phyloP scores from a whole-genome alignment of 495 filamentous ascomycete genomes.

The Xylaria grammica region DNA sequence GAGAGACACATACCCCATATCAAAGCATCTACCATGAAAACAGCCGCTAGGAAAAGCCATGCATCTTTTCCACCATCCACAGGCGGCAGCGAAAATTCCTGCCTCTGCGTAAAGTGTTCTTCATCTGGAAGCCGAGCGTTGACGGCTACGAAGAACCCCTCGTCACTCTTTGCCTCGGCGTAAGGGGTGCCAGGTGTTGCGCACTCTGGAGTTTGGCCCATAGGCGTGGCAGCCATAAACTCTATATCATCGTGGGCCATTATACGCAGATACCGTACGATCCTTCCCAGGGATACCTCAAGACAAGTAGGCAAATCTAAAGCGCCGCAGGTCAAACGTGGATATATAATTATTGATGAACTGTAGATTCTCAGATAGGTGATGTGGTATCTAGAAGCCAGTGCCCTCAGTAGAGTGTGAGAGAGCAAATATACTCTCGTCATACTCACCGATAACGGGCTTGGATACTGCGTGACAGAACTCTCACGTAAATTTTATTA shows the following conservation, averaged over 20 bases:
- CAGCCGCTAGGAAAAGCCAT: slow-evolving; percentile 61
- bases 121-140: not conserved
- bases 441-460: slow-evolving; percentile 21
- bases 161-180: not conserved
- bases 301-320: not conserved
- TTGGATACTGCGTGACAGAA: slow-evolving; percentile 5
- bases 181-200: slow-evolving; percentile 8
- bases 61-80: slow-evolving; percentile 62
- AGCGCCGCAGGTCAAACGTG: not conserved
- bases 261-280: not conserved
- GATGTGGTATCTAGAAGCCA: not conserved
- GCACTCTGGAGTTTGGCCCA: slow-evolving; percentile 16
- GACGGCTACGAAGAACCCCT: not conserved
- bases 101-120: slow-evolving; percentile 9
- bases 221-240: not conserved
- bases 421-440: slow-evolving; percentile 5
- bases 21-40: slow-evolving; percentile 62
- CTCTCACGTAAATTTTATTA: slow-evolving; percentile 16
- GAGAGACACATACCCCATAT: slow-evolving; percentile 57
- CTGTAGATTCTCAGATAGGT: not conserved
- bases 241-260: slow-evolving; percentile 17
- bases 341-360: not conserved
- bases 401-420: not conserved
- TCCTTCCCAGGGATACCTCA: not conserved
- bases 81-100: slow-evolving; percentile 52